Base-by-base conservation (phyloP, 192 early-diverging fungal species). In the Umbelopsis vinacea region DNA sequence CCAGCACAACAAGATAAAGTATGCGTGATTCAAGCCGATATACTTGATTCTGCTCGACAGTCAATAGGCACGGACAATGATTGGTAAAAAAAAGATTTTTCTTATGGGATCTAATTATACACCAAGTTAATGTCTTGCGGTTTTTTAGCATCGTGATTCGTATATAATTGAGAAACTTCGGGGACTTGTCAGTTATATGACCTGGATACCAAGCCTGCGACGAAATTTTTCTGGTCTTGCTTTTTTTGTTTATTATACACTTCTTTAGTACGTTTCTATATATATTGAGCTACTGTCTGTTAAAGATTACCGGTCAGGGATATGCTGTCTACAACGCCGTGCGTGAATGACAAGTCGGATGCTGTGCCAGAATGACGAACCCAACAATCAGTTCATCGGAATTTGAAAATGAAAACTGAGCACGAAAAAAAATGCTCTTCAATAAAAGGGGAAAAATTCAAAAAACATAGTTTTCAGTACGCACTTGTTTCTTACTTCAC, bases 21-120 rank as follows among this genome's bases (percentile, higher is more conserved):
- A 66, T 97, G 96, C 74, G 80, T 85, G 21, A 84, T 95, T 11
- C 73, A 86, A 3, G 89, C 89, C 7, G 69, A 74, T 7, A 84
- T 78, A 22, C 76, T 97, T 29, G 90, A 97, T 21, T 69, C 70
- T 14, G 94, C 96, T 4, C 85, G 91, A 54, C 79, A 80, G 52
- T 77, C 91, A 8, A 75, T 76, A 24, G 95, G 93, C 21, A 95
- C 94, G 15, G 96, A 97, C 78, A 86, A 90, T 71, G 96, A 97
- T 81, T 90, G 91, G 85, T 86, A 74, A 66, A 55, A 12, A 29
- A 3, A 29, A 29, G 3, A 1, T 29, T 46, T 52, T 35, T 17
- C 0, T 46, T 37, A 19, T 29, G 29, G 1, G 29, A 29, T 29
- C 29, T 3, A 29, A 3, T 29, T 29, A 29, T 29, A 29, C 29